A percentile compares a stretch with the other conserved stretches of the same genome.
Evolutionary conservation across 2,329 filamentous ascomycete genomes (phyloP).

Genomic region (Colletotrichum cordylinicola): DNA sequence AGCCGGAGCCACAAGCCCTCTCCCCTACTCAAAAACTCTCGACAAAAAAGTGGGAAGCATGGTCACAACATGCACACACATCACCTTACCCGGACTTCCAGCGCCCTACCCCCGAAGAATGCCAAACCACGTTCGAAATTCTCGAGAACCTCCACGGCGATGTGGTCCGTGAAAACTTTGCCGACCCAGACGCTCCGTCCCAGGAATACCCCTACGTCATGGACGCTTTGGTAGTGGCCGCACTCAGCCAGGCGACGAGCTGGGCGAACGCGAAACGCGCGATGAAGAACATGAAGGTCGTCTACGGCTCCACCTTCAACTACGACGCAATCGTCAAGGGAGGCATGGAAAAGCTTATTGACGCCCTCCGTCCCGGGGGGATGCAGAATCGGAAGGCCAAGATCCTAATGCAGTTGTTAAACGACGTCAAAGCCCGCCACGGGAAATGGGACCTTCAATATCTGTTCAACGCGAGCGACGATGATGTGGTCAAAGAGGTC

Average conservation of each 20-base stretch:
- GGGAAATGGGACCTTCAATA: conserved; percentile 6
- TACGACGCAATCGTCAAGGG: neutral
- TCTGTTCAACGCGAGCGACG: neutral
- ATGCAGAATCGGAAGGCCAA: conserved; percentile 9
- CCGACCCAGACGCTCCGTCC: neutral
- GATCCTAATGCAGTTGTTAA: neutral
- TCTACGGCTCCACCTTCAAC: conserved; percentile 4
- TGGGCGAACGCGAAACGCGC: conserved; percentile 7
- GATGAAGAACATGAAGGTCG: neutral
- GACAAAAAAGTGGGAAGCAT: neutral
- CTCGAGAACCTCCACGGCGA: neutral
- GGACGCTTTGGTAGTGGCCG: conserved; percentile 8
- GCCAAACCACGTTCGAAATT: neutral
- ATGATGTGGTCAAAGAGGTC: neutral
- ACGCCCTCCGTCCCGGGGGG: neutral
- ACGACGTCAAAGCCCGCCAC: neutral
- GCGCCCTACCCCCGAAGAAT: neutral
- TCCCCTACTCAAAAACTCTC: neutral
- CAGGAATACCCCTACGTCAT: neutral
- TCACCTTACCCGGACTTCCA: neutral
- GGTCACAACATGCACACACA: neutral
- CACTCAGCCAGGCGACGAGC: conserved; percentile 1
- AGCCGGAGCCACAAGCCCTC: too few relatives aligned
- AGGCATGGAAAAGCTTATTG: neutral
- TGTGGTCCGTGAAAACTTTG: neutral